Percentiles rank a stretch among this genome's conserved stretches.
Conservation (phyloP, 208 protist genomes). For the Leishmania tarentolae region DNA sequence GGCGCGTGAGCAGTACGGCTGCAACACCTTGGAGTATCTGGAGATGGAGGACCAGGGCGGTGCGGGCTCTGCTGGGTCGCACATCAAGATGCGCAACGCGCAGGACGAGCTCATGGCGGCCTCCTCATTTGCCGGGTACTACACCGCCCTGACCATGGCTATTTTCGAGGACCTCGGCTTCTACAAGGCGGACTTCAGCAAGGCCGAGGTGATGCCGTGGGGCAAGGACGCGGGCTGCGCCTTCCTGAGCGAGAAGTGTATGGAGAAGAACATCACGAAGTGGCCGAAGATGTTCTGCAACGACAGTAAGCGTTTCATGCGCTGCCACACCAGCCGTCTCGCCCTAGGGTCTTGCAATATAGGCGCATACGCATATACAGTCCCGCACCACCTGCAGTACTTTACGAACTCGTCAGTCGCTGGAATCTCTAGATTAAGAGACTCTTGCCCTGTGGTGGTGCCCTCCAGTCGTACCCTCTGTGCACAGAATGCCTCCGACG, state of each 20-base stretch:
- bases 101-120: conserved; percentile 87
- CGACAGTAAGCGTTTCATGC: background rate
- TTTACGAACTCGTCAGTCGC: conserved; percentile 38
- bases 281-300: conserved; percentile 61
- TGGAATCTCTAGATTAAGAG: background rate
- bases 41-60: conserved; percentile 72
- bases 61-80: conserved; percentile 67
- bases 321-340: background rate
- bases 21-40: conserved; percentile 46
- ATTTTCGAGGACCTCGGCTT: conserved; percentile 78
- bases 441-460: background rate
- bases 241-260: conserved; percentile 51
- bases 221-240: conserved; percentile 61
- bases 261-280: conserved; percentile 32
- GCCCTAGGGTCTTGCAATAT: background rate
- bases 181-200: conserved; percentile 72
- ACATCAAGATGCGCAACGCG: conserved; percentile 86
- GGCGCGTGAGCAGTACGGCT: conserved; percentile 68
- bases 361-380: background rate
- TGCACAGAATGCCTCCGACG: background rate
- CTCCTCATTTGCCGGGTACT: conserved; percentile 29
- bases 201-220: conserved; percentile 74
- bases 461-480: background rate
- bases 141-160: conserved; percentile 78
- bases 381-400: conserved; percentile 33